These are phyloP conservation scores for Backusella mclennaniae DNA, from an alignment of 192 early-diverging fungal genomes.

Conservation along the genomic window DNA sequence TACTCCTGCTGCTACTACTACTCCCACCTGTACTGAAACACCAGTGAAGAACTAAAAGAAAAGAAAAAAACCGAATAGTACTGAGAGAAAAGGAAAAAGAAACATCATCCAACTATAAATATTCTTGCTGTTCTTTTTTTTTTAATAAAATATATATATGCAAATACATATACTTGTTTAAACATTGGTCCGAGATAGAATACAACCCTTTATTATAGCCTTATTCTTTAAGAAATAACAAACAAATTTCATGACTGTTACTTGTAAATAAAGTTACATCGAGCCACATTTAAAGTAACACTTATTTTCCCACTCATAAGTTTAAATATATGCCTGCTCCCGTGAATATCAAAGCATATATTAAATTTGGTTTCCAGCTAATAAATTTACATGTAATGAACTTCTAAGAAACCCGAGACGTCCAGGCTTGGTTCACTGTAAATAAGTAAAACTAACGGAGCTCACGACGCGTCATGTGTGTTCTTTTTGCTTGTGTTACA, in stretches of 20 bases:
- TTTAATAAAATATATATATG: background rate
- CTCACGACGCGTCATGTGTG: background rate
- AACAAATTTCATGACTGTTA: background rate
- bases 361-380: too few species aligned
- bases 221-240: background rate
- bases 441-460: background rate
- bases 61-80: background rate
- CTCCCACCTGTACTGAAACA: background rate
- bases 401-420: background rate
- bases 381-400: too few species aligned
- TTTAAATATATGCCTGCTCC: background rate
- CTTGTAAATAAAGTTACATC: background rate
- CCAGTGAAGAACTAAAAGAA: background rate
- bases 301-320: background rate
- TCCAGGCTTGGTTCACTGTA: background rate
- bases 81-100: background rate
- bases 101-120: background rate
- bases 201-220: background rate
- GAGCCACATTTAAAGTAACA: background rate
- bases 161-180: background rate
- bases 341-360: background rate
- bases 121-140: background rate
- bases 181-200: background rate
- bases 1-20: background rate
- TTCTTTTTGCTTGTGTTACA: background rate